Base-by-base conservation (phyloP, 148 eudicot species). In the Heliamphora exappendiculata region DNA sequence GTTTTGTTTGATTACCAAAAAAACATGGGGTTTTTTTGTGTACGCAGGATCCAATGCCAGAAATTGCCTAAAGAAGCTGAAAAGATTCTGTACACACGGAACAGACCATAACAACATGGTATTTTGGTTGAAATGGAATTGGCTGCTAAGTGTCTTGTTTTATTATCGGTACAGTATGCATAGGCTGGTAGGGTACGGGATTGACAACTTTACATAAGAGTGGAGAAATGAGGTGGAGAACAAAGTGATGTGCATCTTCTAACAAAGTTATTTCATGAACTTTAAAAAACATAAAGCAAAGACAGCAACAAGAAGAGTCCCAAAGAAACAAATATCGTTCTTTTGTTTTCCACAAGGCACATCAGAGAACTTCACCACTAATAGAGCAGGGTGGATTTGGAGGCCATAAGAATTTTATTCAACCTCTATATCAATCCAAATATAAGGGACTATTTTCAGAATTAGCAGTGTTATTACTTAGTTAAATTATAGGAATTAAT, bases 231-330 rank as follows among this genome's bases (percentile, higher is more conserved):
- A 62, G 41, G 68, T 36, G 26, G 68, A 34, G 44, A 36, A 20
- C 41, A 64, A 64, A 36, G 68, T 64, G 68, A 64, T 8, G 33
- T 63, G 44, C 44, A 37, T 22, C 50, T 67, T 67, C 70, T 36
- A 19, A 64, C 26, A 39, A 5, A 10, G 49, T n/a, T 67, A 22
- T 13, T 19, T 33, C 42, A 19, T 37, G 45, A 11, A 29, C 39
- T 16, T 16, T n/a, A 37, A 39, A 37, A 37, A 39, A 3, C 16
- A 37, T 33, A n/a, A 5, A 22, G 3, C 22, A 41, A 37, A 65
- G 67, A 33, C 24, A 65, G 70, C 49, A 39, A 12, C 70, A 67
- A n/a, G 22, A 66, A 31, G 41, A 37, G 41, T 33, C 49, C 22
- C 50, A 39, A 39, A 67, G 70, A 47, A 11, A 7, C 47, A 66